Evolutionary conservation across 78 protist species (phyloP), one percentile per base, ranked within the genome.

Genomic region (Dictyostelium citrinum): DNA sequence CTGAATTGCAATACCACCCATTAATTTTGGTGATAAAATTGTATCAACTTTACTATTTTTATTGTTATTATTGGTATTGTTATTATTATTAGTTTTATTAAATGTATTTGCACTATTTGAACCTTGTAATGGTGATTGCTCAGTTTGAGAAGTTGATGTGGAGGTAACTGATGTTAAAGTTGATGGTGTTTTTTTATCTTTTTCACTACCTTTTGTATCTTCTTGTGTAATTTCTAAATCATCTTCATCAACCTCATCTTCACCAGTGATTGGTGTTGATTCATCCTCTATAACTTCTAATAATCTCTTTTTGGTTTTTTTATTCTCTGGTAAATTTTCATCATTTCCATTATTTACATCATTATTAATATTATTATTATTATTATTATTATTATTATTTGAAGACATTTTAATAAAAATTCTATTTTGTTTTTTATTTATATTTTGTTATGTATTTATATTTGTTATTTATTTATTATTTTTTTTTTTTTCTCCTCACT

Each of bases 231-330:
- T 78, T 5, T 84, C 91, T 3, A 45, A 9, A 16, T 77, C 92
- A 76, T 80, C 84, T 55, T 43, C 72, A 8, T 22, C 72, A 64
- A 20, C 77, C 6, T 58, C 88, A 41, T 64, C 60, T 64, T 81
- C 86, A 41, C 27, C 58, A 22, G 12, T 37, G 4, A 37, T 41
- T 11, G 61, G 49, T 41, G 70, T 70, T 41, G 33, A 14, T 51
- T 79, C 72, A n/a, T 86, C 84, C 8, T 86, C 92, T 1, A 74
- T 83, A 14, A 77, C 83, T 3, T 86, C 92, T 17, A 86, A 55
- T 33, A 86, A 61, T 61, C 92, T 75, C 35, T 86, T 86, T 22
- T n/a, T 37, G 11, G 92, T 85, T 46, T 86, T 86, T 64, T 86
- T 75, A 9, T 75, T 64, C 16, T 86, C 92, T 70, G 92, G 92